Evolutionary conservation across 2,329 filamentous ascomycete genomes (phyloP).

Genomic region (Chaetomium globosum): DNA sequence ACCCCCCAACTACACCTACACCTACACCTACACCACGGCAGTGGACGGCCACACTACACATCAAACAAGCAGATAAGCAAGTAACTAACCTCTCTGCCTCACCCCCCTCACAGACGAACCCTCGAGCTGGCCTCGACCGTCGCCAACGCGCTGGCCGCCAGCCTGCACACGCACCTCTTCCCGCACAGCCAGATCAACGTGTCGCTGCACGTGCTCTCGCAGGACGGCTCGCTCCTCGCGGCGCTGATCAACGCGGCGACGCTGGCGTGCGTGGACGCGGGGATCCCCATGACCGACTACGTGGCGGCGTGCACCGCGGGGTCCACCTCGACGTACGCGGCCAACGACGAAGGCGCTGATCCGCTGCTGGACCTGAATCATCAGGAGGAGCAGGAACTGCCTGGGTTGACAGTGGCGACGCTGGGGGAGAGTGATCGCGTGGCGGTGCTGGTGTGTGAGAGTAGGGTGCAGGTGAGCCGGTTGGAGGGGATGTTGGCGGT

Average conservation of each 20-base stretch:
- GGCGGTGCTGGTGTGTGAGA: slow-evolving; percentile 81
- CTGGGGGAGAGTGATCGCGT: slow-evolving; percentile 74
- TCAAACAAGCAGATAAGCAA: too few species aligned
- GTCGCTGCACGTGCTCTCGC: slow-evolving; percentile 81
- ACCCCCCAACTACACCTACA: neutral
- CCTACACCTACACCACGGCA: neutral
- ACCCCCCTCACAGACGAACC: slow-evolving; percentile 61
- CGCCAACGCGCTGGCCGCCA: slow-evolving; percentile 72
- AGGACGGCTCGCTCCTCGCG: slow-evolving; percentile 88
- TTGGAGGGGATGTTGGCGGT: slow-evolving; percentile 93
- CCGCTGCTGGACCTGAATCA: slow-evolving; percentile 78
- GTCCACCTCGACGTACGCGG: slow-evolving; percentile 67
- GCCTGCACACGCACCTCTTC: slow-evolving; percentile 84
- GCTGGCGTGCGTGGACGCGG: slow-evolving; percentile 89
- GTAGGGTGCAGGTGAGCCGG: slow-evolving; percentile 76
- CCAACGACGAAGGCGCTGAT: slow-evolving; percentile 69
- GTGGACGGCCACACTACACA: neutral
- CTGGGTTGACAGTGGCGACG: slow-evolving; percentile 83
- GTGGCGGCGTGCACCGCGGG: slow-evolving; percentile 86
- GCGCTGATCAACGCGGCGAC: slow-evolving; percentile 90
- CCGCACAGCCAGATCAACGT: slow-evolving; percentile 84
- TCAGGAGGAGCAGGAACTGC: slow-evolving; percentile 83
- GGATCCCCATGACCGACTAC: slow-evolving; percentile 93
- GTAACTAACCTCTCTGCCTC: slow-evolving; percentile 1
- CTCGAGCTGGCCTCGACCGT: slow-evolving; percentile 81